Evolutionary conservation across 2,329 filamentous ascomycete species (phyloP), one percentile per base, ranked within the genome.

Genomic region (Fusarium graminum): DNA sequence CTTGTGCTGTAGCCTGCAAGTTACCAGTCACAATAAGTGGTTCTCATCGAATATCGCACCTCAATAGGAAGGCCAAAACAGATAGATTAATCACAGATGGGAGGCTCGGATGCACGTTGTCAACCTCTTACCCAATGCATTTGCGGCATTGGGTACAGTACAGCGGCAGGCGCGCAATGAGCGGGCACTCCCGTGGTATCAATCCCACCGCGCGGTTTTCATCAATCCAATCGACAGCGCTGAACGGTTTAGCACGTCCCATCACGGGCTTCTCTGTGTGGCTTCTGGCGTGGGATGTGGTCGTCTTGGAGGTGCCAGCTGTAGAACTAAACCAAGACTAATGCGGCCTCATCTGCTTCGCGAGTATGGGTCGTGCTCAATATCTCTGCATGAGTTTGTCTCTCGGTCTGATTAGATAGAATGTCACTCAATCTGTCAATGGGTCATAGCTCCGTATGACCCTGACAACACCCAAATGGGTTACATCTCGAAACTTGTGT

Each of bases 91-190:
- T 43, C 45, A 47, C 38, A 51, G 43, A 50, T 46, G 46, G 44
- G 64, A 49, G 53, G 34, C 36, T 43, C 39, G 30, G 43, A 52
- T 52, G 59, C 53, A 52, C 55, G 59, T 59, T 52, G 58, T 69
- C 62, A 63, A 57, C 56, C 41, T 52, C 59, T 55, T 42, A 51
- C 63, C 65, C 57, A 61, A 63, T 67, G 47, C 52, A 53, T 55
- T 51, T 63, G 49, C 46, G 42, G 46, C 45, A 51, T 50, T 46
- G 62, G 53, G 60, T 65, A 64, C 68, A 68, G 60, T 65, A 64
- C 68, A 68, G 67, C 70, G 70, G 70, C 68, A 70, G 65, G 65
- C 64, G 70, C 65, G 70, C 65, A 69, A 70, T 56, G 41, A 60
- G 60, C 70, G 70, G 70, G 63, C 70, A 58, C 70, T 72, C 70